Base-by-base conservation (phyloP, 768 basidiomycete species). In the Collybia sordida region DNA sequence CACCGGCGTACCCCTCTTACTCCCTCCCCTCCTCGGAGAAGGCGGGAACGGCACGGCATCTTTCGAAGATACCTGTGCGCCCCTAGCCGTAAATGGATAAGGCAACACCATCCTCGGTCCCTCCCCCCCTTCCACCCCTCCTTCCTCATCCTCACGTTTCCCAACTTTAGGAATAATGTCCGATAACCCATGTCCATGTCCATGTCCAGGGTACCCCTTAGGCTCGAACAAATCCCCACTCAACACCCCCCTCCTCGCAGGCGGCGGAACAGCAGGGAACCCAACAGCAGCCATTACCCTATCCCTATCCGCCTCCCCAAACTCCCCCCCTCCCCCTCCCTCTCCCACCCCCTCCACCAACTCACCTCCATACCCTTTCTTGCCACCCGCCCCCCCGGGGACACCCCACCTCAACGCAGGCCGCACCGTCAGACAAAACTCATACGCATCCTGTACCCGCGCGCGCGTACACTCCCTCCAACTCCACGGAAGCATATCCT, bases 1-100 rank as follows among this genome's bases (percentile, higher is more conserved):
- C 3, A 64, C 65, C 31, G 31, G 31, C 31, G 11, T 14, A 31
- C n/a, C n/a, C 49, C 71, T 72, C 48, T 72, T 71, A 45, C 70
- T 75, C 4, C 70, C 23, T 7, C 41, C 69, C 4, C 72, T 73
- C 17, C 57, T 62, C 23, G 80, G 80, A 1, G 82, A 81, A 6
- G 82, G 84, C n/a, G 88, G 90, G 78, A 90, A 91, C 0, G 88
- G 87, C 17, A 91, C 80, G 34, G 64, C 65, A 53, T 86, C 85
- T 55, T 77, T 74, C 15, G 82, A 82, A 8, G 82, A 83, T 46
- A 77, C 72, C 52, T 84, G 84, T 0, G 83, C 80, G 4, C 79
- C 79, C 49, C 77, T 79, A 7, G 72, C 79, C 1, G 79, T 67
- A 63, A 92, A 91, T 0, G 90, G 88, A 71, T 92, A 92, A 4